A percentile compares a stretch with the other conserved stretches of the same genome.
Evolutionary conservation across 176 grass and related monocot species (phyloP).

Genomic region (Elymus sibiricus): DNA sequence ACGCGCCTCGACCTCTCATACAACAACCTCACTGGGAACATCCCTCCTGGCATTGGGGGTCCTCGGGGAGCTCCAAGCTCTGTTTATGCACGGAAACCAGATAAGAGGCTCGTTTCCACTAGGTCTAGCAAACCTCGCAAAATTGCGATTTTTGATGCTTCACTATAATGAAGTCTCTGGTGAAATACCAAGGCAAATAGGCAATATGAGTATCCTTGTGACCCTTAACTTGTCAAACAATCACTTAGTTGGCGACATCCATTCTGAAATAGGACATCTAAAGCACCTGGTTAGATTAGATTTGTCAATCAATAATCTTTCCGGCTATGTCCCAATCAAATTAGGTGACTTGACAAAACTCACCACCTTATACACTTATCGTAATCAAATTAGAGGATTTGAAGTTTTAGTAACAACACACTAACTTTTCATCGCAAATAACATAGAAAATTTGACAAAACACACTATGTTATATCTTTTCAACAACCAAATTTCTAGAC

Average conservation of each 20-base stretch:
- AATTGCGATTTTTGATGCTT: neutral
- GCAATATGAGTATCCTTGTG: neutral
- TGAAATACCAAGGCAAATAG: neutral
- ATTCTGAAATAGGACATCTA: neutral
- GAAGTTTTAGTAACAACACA: neutral
- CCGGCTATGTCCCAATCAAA: neutral
- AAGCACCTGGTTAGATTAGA: neutral
- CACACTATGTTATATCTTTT: neutral
- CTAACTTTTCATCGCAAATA: neutral
- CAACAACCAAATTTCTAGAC: neutral
- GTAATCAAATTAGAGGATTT: neutral
- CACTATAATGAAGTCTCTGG: neutral
- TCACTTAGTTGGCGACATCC: neutral
- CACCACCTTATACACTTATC: fast-evolving
- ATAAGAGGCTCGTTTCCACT: neutral
- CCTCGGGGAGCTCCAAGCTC: neutral
- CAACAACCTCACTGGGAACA: neutral
- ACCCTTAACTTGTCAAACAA: neutral
- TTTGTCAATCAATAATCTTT: neutral
- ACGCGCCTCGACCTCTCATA: neutral
- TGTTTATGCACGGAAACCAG: neutral
- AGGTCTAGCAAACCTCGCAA: neutral
- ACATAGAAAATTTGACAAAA: neutral
- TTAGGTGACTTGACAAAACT: neutral
- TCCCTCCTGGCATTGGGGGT: neutral